A percentile compares a stretch with the other conserved stretches of the same genome.
Conservation (phyloP, 108 stramenopile genomes). For the Stephanodiscus triporus region DNA sequence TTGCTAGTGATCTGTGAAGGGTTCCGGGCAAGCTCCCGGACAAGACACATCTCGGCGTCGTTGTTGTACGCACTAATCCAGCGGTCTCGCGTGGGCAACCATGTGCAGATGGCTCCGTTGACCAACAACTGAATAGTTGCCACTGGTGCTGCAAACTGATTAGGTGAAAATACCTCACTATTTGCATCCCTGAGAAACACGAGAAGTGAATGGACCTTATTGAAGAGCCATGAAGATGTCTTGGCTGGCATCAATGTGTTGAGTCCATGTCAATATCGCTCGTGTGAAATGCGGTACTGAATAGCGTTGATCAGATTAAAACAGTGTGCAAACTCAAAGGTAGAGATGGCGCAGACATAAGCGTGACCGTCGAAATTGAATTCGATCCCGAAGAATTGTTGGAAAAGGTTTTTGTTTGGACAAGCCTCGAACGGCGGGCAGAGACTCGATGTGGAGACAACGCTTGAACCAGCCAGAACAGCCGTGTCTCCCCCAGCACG, state of each 20-base stretch:
- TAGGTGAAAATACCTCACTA: neutral
- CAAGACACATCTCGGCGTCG: neutral
- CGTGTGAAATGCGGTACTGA: too few species aligned
- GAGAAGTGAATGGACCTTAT: neutral
- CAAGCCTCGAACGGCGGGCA: neutral
- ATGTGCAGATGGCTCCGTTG: too few species aligned
- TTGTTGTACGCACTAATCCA: neutral
- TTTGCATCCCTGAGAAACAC: neutral
- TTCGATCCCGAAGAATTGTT: neutral
- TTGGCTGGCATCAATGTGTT: slow-evolving; percentile 7
- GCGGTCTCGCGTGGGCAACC: neutral
- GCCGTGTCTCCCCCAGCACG: neutral
- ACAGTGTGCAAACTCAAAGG: too few species aligned
- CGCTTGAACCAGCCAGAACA: neutral
- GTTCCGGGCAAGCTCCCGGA: neutral
- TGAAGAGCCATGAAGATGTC: slow-evolving; percentile 10
- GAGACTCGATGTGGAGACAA: neutral
- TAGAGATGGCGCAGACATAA: neutral
- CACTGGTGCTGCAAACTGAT: too few species aligned
- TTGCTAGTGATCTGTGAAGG: neutral
- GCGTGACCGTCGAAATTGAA: neutral
- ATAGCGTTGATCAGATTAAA: slow-evolving; percentile 2
- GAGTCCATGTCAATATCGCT: neutral
- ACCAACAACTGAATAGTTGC: too few species aligned
- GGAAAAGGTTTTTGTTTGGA: neutral